Evolutionary conservation across 106 monocot genomes (phyloP).

Genomic region (Apostasia shenzhenica): DNA sequence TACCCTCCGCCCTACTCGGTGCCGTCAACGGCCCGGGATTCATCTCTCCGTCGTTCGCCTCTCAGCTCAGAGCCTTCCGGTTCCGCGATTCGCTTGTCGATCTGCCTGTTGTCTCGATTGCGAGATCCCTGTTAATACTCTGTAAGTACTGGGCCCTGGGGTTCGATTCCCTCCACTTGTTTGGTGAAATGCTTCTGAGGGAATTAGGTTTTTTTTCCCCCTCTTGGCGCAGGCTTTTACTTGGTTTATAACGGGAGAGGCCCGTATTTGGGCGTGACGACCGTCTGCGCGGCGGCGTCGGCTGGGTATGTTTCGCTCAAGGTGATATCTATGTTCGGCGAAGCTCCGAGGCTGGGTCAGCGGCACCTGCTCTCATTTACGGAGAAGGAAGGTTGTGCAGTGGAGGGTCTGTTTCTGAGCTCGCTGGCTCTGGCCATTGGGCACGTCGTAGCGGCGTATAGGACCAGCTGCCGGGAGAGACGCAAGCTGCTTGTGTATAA

Average conservation of each 20-base stretch:
- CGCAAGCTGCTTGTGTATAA: slow-evolving; percentile 63
- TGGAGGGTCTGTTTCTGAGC: slow-evolving; percentile 51
- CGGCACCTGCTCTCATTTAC: slow-evolving; percentile 4
- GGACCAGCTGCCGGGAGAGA: slow-evolving; percentile 68
- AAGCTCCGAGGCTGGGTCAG: slow-evolving; percentile 3
- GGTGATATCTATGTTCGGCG: slow-evolving; percentile 23
- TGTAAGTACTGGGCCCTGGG: slow-evolving; percentile 5
- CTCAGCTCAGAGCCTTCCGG: slow-evolving; percentile 5
- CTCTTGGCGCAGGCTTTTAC: slow-evolving; percentile 40
- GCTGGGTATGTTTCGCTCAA: slow-evolving; percentile 43
- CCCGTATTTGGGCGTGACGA: slow-evolving; percentile 48
- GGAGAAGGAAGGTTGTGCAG: neutral
- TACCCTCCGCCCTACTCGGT: slow-evolving; percentile 10
- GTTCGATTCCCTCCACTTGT: neutral
- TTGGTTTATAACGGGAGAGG: slow-evolving; percentile 42
- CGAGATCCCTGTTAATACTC: slow-evolving; percentile 14
- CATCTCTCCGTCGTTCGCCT: neutral
- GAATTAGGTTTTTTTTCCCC: neutral
- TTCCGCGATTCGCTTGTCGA: slow-evolving; percentile 10
- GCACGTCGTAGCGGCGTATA: slow-evolving; percentile 61
- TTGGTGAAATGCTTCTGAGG: neutral
- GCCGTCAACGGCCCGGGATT: slow-evolving; percentile 1
- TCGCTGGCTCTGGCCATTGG: slow-evolving; percentile 58
- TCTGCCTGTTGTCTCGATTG: slow-evolving; percentile 10
- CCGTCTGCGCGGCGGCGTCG: slow-evolving; percentile 34